Conservation (phyloP, 306 rosid genomes). For the Herpetospermum pedunculosum region DNA sequence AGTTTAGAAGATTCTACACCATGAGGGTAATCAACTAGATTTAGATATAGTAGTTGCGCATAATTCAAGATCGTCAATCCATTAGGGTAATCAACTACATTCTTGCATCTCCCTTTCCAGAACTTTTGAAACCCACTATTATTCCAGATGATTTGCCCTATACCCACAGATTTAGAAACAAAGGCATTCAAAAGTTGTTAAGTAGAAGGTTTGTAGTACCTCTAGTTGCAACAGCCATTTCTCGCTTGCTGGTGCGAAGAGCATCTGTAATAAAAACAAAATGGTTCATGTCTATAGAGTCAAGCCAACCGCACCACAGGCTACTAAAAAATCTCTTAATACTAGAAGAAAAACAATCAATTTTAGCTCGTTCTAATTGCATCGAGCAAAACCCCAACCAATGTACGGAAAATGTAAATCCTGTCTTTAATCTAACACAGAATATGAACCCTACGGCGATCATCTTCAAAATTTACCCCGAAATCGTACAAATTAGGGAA, state of each 20-base stretch:
- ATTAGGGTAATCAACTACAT: background rate
- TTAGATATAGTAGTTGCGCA: too few relatives aligned
- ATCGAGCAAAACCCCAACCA: background rate
- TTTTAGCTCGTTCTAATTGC: background rate
- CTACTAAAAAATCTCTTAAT: background rate
- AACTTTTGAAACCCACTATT: too few relatives aligned
- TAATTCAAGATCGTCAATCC: background rate
- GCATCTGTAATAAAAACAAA: conserved; percentile 49
- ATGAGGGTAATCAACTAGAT: background rate
- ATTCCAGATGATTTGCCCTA: background rate
- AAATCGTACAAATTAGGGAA: background rate
- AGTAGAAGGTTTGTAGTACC: conserved; percentile 24
- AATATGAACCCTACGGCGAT: background rate
- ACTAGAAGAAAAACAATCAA: background rate
- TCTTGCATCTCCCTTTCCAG: background rate
- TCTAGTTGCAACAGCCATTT: conserved; percentile 92
- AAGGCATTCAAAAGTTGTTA: background rate
- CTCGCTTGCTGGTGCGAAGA: conserved; percentile 81
- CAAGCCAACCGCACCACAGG: background rate
- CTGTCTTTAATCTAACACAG: background rate
- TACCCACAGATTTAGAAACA: background rate
- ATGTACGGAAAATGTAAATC: background rate
- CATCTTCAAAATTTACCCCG: background rate
- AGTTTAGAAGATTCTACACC: background rate
- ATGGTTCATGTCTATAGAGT: background rate